Evolutionary conservation across 306 rosid species (phyloP), one percentile per base, ranked within the genome.

Genomic region (Cucurbita maxima): DNA sequence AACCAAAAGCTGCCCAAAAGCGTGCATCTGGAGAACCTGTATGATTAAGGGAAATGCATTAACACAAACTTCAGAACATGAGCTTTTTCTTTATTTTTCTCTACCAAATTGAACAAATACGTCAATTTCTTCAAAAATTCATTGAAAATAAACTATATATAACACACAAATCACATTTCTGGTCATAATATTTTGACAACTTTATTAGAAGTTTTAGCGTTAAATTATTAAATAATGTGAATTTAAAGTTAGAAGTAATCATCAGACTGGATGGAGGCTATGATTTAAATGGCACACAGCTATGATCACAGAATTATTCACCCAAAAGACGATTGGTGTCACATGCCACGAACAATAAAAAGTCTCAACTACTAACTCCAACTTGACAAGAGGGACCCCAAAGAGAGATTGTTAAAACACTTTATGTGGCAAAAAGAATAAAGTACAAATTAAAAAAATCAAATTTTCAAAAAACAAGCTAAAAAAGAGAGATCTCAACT

Each of bases 21-120:
- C 20, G 22, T 88, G 90, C 87, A 94, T 82, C 77, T 82, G 85
- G 77, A 78, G 83, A n/a, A 94, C 88, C 98, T 94, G 92, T 82
- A 55, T 18, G 36, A 43, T 64, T 60, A 57, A 16, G 62, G 48
- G 56, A 76, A 38, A 77, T 66, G 72, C 37, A 3, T 41, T 45
- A 2, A 8, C 36, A 8, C 10, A 38, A 10, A 25, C 3, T 44
- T 58, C 18, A 36, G 10, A 8, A 60, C 20, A 14, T 0, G 15
- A 0, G 14, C 18, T 67, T 13, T 44, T 13, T 22, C 44, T 67
- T 44, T 20, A 18, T 41, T 41, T 41, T 30, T 30, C 34, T 30
- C 34, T 30, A 30, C 34, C 34, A 30, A 30, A 30, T 30, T 30
- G 19, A 15, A 58, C 30, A 11, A 36, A 11, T 58, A 5, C 62